phyloP scores from a whole-genome alignment of 192 early-diverging fungal genomes.

The Funneliformis mosseae region DNA sequence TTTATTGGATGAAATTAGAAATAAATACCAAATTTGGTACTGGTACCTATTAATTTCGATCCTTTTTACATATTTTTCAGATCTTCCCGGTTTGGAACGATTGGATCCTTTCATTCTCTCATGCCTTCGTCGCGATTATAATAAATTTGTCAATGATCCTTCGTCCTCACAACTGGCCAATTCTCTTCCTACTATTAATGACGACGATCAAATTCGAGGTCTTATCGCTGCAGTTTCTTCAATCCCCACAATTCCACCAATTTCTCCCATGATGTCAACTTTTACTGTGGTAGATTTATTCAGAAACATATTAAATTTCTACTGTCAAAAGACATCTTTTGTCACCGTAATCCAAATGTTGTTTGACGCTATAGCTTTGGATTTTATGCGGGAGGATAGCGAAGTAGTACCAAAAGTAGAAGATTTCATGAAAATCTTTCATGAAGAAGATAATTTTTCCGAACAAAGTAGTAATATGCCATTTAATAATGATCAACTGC shows the following conservation, averaged over 20 bases:
- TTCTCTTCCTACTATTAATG: neutral
- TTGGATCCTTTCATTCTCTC: slow-evolving; percentile 12
- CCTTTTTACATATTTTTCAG: neutral
- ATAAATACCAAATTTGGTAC: neutral
- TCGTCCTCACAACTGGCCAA: neutral
- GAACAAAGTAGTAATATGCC: neutral
- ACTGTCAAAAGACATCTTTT: slow-evolving; percentile 32
- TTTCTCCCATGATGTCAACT: neutral
- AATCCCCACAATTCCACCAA: neutral
- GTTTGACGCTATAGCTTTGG: slow-evolving; percentile 27
- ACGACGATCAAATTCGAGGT: neutral
- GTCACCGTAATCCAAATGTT: slow-evolving; percentile 31
- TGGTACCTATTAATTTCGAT: neutral
- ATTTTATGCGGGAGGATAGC: slow-evolving; percentile 15
- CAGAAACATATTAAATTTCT: slow-evolving; percentile 15
- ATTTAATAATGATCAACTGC: neutral
- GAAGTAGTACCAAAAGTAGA: neutral
- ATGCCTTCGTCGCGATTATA: slow-evolving; percentile 29
- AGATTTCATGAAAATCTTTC: slow-evolving; percentile 34
- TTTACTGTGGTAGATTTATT: neutral
- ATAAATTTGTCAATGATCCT: slow-evolving; percentile 29
- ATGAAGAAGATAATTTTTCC: slow-evolving; percentile 26
- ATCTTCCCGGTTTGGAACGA: neutral
- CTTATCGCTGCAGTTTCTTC: neutral
- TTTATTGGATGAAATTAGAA: neutral